Conservation (phyloP, 2,329 filamentous ascomycete species). For the Seiridium cupressi region DNA sequence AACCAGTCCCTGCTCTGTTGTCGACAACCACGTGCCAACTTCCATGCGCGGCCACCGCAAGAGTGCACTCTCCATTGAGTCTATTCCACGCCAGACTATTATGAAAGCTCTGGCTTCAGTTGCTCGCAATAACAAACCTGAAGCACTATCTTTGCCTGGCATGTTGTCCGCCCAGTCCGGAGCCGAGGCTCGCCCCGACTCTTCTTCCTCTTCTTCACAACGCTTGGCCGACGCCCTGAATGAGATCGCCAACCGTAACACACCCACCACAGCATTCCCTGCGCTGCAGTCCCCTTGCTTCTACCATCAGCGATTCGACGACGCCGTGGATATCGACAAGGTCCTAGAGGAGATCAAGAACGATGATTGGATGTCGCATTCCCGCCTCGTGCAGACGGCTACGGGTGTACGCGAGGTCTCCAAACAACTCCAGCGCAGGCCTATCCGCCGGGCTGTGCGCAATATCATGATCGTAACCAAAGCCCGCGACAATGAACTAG, state of each 20-base stretch:
- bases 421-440: constrained; percentile 87
- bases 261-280: constrained; percentile 54
- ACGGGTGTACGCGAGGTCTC: constrained; percentile 94
- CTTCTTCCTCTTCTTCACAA: constrained; percentile 49
- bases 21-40: constrained; percentile 18
- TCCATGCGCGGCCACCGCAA: constrained; percentile 39
- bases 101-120: constrained; percentile 77
- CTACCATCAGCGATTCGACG: constrained; percentile 95
- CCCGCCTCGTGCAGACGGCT: constrained; percentile 89
- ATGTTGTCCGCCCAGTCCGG: constrained; percentile 50
- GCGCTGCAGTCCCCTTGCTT: constrained; percentile 91
- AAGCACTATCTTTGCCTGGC: constrained; percentile 60
- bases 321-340: constrained; percentile 91
- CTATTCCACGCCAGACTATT: constrained; percentile 74
- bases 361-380: constrained; percentile 89
- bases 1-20: constrained; percentile 16
- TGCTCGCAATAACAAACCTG: constrained; percentile 57
- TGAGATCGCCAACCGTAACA: constrained; percentile 46
- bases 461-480: constrained; percentile 99
- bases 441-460: constrained; percentile 86
- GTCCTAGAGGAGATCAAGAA: constrained; percentile 92
- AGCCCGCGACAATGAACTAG: constrained; percentile 89
- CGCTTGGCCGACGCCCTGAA: constrained; percentile 62
- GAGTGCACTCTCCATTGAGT: constrained; percentile 59
- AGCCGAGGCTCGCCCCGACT: constrained; percentile 28